Evolutionary conservation across 345 rosid genomes (phyloP).

Genomic region (Sonneratia alba): DNA sequence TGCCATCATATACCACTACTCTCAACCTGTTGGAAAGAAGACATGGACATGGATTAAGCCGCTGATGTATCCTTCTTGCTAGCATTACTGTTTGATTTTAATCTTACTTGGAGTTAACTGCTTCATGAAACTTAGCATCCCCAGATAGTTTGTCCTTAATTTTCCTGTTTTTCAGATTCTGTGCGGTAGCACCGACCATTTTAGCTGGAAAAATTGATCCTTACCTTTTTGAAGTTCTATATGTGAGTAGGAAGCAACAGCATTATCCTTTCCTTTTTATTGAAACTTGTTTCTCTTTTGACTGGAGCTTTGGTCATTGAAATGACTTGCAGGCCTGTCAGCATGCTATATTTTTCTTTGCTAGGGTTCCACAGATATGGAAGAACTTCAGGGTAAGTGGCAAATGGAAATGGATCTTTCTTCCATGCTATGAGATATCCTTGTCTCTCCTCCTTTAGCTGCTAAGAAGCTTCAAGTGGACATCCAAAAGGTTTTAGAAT

Average conservation of each 20-base stretch:
- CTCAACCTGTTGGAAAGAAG: conserved; percentile 38
- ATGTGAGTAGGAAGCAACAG: conserved; percentile 40
- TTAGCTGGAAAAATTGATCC: conserved; percentile 80
- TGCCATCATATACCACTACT: conserved; percentile 54
- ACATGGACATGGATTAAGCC: conserved; percentile 59
- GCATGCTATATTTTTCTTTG: conserved; percentile 80
- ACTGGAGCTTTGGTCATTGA: not conserved
- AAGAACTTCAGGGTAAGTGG: conserved; percentile 59
- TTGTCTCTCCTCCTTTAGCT: no score
- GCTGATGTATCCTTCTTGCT: conserved; percentile 50
- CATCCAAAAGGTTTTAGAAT: not conserved
- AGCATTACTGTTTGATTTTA: not conserved
- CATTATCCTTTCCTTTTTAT: conserved; percentile 1
- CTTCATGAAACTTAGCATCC: not conserved
- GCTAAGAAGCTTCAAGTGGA: no score
- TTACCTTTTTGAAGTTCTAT: conserved; percentile 78
- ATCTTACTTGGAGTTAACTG: not conserved
- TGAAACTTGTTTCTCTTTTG: not conserved
- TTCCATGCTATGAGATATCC: no score
- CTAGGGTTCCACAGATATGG: conserved; percentile 90
- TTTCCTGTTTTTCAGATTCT: conserved; percentile 43
- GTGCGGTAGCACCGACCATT: conserved; percentile 73
- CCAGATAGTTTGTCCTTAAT: conserved; percentile 19
- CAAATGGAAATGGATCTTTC: not conserved
- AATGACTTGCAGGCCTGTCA: conserved; percentile 63